Base-by-base conservation (phyloP, 2,329 filamentous ascomycete species). In the Phyllosticta capitalensis region DNA sequence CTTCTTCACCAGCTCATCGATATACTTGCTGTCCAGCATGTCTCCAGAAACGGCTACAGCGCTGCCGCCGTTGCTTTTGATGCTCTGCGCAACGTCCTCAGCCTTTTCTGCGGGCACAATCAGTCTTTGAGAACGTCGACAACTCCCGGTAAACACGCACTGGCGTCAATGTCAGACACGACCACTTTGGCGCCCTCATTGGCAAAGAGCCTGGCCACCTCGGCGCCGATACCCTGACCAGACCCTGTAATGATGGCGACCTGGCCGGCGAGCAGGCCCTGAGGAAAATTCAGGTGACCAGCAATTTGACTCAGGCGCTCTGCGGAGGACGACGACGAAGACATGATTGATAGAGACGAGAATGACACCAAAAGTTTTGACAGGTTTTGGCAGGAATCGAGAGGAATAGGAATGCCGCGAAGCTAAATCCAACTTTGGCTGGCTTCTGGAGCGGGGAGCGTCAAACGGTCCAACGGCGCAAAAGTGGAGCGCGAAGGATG, bases 131-230 rank as follows among this genome's bases (percentile, higher is more conserved):
- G 33, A 19, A 14, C n/a, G n/a, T 51, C 24, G 10, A 55, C 20
- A 2, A 19, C 51, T 28, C 4, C 12, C 28, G n/a, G 38, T n/a
- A 45, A n/a, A 45, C 38, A 45, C 38, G 17, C 69, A 89, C 86
- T 76, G 38, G 74, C 82, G 73, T 95, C 91, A 62, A 95, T 90
- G 74, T 95, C 91, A 22, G 89, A 86, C 52, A 95, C 79, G 10
- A 95, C 78, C 0, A 95, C 90, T 70, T 87, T 90, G 17, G 90
- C 90, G 22, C 91, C 91, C 74, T 96, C 90, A 62, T 91, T 92
- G 12, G 89, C 90, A 68, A 95, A 95, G 2, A 95, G 76, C 9
- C 85, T 81, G 7, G 90, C 90, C 30, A 87, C 81, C 75, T 95
- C 91, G 26, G 90, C 91, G 22, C 90, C 91, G 71, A 95, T 95